These are phyloP conservation scores for Bipolaris sorokiniana DNA, from an alignment of 2,329 filamentous ascomycete genomes.

Conservation along the genomic window DNA sequence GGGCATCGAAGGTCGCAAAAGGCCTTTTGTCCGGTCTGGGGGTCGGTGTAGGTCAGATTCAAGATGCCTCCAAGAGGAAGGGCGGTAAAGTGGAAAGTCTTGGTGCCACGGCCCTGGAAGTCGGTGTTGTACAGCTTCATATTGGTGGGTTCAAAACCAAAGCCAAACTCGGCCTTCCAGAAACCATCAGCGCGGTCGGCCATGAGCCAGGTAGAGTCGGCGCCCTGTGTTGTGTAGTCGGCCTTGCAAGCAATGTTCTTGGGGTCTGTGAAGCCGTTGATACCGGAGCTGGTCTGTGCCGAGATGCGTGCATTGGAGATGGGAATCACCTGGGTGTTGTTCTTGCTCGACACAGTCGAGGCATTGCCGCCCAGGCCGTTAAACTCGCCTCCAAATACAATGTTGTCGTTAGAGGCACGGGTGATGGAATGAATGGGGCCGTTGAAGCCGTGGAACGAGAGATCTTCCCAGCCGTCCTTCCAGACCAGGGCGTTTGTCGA, in stretches of 20 bases:
- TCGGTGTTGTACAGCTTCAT: slow-evolving; percentile 88
- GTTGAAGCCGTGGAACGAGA: slow-evolving; percentile 95
- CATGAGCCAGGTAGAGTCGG: slow-evolving; percentile 84
- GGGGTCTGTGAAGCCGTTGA: slow-evolving; percentile 73
- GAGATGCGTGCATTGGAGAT: slow-evolving; percentile 78
- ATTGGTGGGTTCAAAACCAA: slow-evolving; percentile 85
- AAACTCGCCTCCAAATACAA: slow-evolving; percentile 91
- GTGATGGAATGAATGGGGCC: slow-evolving; percentile 86
- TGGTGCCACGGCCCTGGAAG: slow-evolving; percentile 81
- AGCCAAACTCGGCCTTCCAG: slow-evolving; percentile 83
- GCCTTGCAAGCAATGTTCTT: slow-evolving; percentile 83
- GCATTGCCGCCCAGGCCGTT: slow-evolving; percentile 86
- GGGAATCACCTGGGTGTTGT: slow-evolving; percentile 82
- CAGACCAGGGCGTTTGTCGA: slow-evolving; percentile 91
- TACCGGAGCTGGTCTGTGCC: slow-evolving; percentile 66
- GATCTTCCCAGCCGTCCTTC: slow-evolving; percentile 72
- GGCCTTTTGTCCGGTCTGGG: slow-evolving; percentile 65
- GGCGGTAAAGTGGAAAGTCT: slow-evolving; percentile 85
- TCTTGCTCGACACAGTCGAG: slow-evolving; percentile 65
- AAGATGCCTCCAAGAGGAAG: slow-evolving; percentile 90
- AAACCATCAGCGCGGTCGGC: slow-evolving; percentile 75
- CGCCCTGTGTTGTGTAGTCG: slow-evolving; percentile 63
- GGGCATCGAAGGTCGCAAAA: slow-evolving; percentile 85
- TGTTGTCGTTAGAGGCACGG: slow-evolving; percentile 78
- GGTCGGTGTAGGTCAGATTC: slow-evolving; percentile 91